Percentiles rank a stretch among this genome's conserved stretches.
Conservation (phyloP, 2,329 filamentous ascomycete species). For the Aspergillus brunneoviolaceus region DNA sequence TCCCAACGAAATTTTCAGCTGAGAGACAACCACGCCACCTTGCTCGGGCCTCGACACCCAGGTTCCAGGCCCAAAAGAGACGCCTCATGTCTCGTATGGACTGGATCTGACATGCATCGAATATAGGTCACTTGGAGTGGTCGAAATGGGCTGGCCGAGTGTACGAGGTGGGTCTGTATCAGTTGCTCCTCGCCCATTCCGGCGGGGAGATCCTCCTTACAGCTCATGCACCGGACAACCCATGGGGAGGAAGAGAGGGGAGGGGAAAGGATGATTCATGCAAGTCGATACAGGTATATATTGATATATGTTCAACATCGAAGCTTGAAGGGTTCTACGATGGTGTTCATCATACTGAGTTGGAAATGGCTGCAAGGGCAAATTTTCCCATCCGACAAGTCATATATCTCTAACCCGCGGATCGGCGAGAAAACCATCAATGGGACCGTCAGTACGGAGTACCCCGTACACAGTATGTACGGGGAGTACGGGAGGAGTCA, state of each 20-base stretch:
- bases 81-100: slow-evolving; percentile 4
- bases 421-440: neutral
- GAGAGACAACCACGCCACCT: neutral
- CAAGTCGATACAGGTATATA: neutral
- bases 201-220: neutral
- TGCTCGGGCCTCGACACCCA: slow-evolving; percentile 5
- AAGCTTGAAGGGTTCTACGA: neutral
- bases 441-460: neutral
- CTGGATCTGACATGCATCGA: slow-evolving; percentile 5
- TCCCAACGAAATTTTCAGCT: neutral
- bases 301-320: neutral
- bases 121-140: neutral
- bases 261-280: too few species aligned
- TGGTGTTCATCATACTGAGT: neutral
- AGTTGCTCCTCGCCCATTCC: neutral
- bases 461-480: too few species aligned
- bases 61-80: slow-evolving; percentile 2
- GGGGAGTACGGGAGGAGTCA: neutral
- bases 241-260: neutral
- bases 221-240: neutral
- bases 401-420: neutral
- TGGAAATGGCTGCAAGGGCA: neutral
- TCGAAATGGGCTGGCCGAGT: neutral
- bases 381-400: neutral
- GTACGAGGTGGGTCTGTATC: neutral